Percentiles rank a stretch among this genome's conserved stretches.
These are phyloP conservation scores for Schizosaccharomyces octosporus DNA, from an alignment of 805 yeast genomes.

Conservation along the genomic window DNA sequence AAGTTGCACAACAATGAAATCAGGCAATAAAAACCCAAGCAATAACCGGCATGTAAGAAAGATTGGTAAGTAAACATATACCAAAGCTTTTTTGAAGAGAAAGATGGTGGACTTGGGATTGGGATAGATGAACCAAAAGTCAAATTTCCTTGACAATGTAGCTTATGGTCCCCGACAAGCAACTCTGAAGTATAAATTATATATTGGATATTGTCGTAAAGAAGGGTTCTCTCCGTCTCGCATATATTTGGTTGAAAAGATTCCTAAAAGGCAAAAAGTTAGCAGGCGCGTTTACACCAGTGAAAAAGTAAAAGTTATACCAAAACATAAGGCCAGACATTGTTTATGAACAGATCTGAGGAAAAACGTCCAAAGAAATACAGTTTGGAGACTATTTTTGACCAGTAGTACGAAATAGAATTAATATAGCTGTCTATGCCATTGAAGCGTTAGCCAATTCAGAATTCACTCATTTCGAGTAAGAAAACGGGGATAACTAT, in stretches of 20 bases:
- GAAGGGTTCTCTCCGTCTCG: background rate
- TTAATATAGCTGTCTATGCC: too few relatives aligned
- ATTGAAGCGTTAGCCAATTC: too few relatives aligned
- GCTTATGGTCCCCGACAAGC: background rate
- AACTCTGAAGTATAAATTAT: background rate
- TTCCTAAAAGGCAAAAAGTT: background rate
- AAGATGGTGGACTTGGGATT: background rate
- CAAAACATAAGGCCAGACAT: background rate
- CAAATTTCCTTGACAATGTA: background rate
- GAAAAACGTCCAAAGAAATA: too few relatives aligned
- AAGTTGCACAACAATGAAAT: too few relatives aligned
- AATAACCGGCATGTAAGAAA: too few relatives aligned
- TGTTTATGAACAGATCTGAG: background rate
- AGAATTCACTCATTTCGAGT: too few relatives aligned
- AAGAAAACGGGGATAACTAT: too few relatives aligned
- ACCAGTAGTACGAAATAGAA: too few relatives aligned
- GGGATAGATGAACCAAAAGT: background rate
- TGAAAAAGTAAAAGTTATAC: background rate
- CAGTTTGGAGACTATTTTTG: too few relatives aligned
- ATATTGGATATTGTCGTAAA: background rate
- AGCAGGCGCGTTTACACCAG: background rate
- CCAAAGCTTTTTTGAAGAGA: background rate
- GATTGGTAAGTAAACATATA: too few relatives aligned
- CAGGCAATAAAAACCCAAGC: too few relatives aligned
- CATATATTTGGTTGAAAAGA: background rate